Percentiles rank a stretch among this genome's conserved stretches.
phyloP scores from a whole-genome alignment of 2,329 filamentous ascomycete species.

The Boeremia lycopersici region DNA sequence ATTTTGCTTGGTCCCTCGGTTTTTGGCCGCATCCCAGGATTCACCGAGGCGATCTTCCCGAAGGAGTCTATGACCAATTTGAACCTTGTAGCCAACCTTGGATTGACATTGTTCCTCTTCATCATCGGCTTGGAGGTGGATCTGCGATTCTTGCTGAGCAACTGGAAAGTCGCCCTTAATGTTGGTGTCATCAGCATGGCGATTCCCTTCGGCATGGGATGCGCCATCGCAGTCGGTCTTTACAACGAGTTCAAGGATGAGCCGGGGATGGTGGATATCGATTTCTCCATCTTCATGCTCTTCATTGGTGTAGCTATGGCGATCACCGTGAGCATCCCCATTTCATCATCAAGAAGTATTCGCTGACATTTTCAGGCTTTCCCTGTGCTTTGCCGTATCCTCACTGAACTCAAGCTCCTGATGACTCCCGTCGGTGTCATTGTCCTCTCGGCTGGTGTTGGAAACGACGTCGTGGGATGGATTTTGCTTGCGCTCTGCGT shows the following conservation, averaged over 20 bases:
- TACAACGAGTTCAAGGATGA: conserved; percentile 74
- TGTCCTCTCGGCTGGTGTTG: conserved; percentile 86
- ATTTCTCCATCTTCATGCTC: conserved; percentile 68
- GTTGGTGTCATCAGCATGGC: conserved; percentile 82
- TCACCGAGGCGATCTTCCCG: conserved; percentile 78
- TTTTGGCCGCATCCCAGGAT: conserved; percentile 83
- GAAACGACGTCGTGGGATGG: conserved; percentile 90
- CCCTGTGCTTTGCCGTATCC: conserved; percentile 89
- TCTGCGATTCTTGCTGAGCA: conserved; percentile 74
- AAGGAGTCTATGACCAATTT: conserved; percentile 74
- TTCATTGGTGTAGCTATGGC: conserved; percentile 94
- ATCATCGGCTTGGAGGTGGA: conserved; percentile 88
- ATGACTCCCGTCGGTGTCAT: conserved; percentile 84
- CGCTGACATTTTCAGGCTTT: conserved; percentile 61
- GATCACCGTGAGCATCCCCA: conserved; percentile 70
- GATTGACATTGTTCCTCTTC: conserved; percentile 84
- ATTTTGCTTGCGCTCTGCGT: conserved; percentile 91
- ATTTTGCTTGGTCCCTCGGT: conserved; percentile 86
- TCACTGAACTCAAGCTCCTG: conserved; percentile 88
- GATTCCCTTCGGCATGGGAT: conserved; percentile 81
- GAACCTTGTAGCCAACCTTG: conserved; percentile 79
- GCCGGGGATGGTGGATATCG: conserved; percentile 60
- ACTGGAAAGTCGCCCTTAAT: conserved; percentile 79
- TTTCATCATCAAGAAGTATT: no score
- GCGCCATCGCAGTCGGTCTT: conserved; percentile 79